phyloP scores from a whole-genome alignment of 2,329 filamentous ascomycete species.

The Calonectria crousiana region DNA sequence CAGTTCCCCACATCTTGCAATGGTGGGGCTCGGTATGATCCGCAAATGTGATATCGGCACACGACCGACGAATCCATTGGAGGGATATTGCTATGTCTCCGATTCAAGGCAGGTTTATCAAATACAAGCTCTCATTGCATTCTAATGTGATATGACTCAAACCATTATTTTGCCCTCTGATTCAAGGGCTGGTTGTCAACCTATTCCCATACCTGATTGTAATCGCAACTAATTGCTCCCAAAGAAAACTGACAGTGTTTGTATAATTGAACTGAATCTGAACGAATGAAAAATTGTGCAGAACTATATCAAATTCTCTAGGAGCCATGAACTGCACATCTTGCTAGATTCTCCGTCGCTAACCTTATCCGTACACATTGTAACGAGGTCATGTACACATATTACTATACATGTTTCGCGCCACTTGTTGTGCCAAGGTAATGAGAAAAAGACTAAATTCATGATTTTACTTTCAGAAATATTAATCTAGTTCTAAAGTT shows the following conservation, averaged over 20 bases:
- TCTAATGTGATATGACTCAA: neutral
- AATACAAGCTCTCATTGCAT: neutral
- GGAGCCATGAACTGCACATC: neutral
- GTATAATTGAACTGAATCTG: neutral
- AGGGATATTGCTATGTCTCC: no score
- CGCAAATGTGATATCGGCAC: neutral
- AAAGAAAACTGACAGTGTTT: neutral
- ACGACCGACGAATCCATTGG: neutral
- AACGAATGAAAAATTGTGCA: no score
- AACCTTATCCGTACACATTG: no score
- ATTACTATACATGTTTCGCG: neutral
- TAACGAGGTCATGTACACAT: no score
- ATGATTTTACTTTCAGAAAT: rapidly evolving
- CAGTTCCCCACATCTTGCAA: neutral
- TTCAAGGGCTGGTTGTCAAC: neutral
- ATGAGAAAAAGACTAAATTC: neutral
- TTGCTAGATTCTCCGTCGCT: neutral
- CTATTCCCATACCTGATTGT: neutral
- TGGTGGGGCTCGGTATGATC: neutral
- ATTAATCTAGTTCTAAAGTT: neutral
- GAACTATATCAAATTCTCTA: neutral
- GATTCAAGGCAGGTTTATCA: neutral
- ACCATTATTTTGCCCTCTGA: neutral
- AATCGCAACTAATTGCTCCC: neutral
- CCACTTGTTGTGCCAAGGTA: neutral